Base-by-base conservation (phyloP, 257 asterid genomes). In the Solanum sparsipilum region DNA sequence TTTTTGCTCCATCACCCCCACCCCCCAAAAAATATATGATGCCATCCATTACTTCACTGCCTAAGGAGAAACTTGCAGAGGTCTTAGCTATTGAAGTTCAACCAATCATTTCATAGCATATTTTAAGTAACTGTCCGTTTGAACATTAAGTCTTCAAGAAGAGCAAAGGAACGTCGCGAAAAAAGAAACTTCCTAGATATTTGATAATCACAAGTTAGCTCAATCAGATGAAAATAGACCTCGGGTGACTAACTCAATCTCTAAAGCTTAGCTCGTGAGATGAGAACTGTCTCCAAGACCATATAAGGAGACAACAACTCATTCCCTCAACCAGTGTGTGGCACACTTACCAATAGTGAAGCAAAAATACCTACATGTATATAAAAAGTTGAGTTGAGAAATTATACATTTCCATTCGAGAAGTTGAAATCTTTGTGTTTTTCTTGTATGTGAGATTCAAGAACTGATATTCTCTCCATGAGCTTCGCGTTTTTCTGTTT, bases 401-500 rank as follows among this genome's bases (percentile, higher is more conserved):
- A 71, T 27, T 67, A 67, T 87, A 76, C 90, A 31, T 87, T 46
- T 29, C 67, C 88, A 86, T 68, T 16, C 0, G 79, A 25, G 85
- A 83, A 52, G 35, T 72, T 44, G 16, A 88, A 35, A 18, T 32
- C 86, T 7, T 87, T 15, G 0, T 87, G 88, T 85, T 16, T 81
- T 36, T 5, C 90, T 56, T 56, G 87, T 68, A 85, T 29, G 9
- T 46, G 89, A 34, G 86, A 84, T 85, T 88, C 88, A 56, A 90
- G 90, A 8, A 41, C 35, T 27, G 83, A 85, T 70, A 90, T 85
- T 52, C 89, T 88, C 67, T 88, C 9, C 89, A 79, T 68, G 25
- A 90, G 91, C 88, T 85, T 46, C 20, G 74, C 81, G 48, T 90
- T 90, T 79, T 83, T 90, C 46, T 89, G 86, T 25, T 75, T 86